These are phyloP conservation scores for Microglena sp. DNA, from an alignment of 139 green algal genomes.

Conservation along the genomic window DNA sequence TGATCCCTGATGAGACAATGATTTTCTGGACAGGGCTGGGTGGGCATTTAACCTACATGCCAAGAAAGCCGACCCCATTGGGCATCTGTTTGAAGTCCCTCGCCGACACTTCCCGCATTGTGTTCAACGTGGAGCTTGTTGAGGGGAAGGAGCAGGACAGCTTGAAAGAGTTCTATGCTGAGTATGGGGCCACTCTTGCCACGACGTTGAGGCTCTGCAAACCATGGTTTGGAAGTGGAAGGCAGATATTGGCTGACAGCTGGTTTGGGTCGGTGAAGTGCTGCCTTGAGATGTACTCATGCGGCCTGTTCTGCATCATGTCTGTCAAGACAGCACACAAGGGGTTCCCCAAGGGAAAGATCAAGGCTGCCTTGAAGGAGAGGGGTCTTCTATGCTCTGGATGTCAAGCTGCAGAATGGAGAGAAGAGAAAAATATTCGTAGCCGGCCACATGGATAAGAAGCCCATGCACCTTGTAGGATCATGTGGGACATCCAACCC, in stretches of 20 bases:
- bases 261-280: not conserved
- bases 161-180: not conserved
- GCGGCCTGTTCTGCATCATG: not conserved
- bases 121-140: not conserved
- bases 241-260: not conserved
- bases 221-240: too few relatives aligned
- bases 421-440: not conserved
- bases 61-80: not conserved
- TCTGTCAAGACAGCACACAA: not conserved
- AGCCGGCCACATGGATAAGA: not conserved
- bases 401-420: not conserved
- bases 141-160: not conserved
- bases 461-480: not conserved
- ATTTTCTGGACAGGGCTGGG: not conserved
- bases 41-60: slow-evolving; percentile 2
- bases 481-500: not conserved
- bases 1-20: not conserved
- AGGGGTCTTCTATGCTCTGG: not conserved
- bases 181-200: not conserved
- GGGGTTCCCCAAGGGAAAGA: not conserved
- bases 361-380: too few relatives aligned
- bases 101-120: not conserved
- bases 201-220: not conserved
- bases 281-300: too few relatives aligned
- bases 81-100: slow-evolving; percentile 1